Percentiles rank a stretch among this genome's conserved stretches.
Conservation (phyloP, 768 basidiomycete genomes). For the Hemileccinum impolitum region DNA sequence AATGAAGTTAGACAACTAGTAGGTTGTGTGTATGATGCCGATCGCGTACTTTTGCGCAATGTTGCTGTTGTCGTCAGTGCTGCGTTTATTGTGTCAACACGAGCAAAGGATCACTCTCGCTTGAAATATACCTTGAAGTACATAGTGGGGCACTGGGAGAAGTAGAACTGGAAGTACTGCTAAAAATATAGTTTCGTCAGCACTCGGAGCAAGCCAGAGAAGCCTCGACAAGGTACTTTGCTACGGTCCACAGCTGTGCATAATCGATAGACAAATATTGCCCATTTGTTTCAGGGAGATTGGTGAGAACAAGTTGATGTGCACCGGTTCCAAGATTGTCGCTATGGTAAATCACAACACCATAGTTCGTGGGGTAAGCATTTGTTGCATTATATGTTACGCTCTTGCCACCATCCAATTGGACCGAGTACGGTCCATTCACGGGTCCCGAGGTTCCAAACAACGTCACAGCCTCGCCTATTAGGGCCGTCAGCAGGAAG, state of each 20-base stretch:
- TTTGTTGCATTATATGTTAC: slow-evolving; percentile 17
- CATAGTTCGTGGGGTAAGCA: slow-evolving; percentile 17
- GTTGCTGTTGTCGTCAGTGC: no score
- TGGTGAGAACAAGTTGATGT: slow-evolving; percentile 33
- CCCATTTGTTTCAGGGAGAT: slow-evolving; percentile 23
- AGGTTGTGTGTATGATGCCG: background rate
- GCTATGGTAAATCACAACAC: slow-evolving; percentile 31
- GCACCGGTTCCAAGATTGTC: slow-evolving; percentile 39
- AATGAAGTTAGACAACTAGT: background rate
- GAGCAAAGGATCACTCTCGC: background rate
- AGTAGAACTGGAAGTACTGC: background rate
- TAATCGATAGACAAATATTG: slow-evolving; percentile 32
- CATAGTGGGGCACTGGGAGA: background rate
- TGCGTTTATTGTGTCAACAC: background rate
- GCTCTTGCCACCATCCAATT: slow-evolving; percentile 31
- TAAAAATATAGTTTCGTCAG: background rate
- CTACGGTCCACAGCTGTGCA: slow-evolving; percentile 22
- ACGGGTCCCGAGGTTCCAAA: slow-evolving; percentile 41
- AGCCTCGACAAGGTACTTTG: slow-evolving; percentile 13
- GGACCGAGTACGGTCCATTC: slow-evolving; percentile 33
- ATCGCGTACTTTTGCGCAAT: slow-evolving; percentile 14
- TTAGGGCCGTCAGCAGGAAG: background rate
- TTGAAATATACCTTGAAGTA: slow-evolving; percentile 6
- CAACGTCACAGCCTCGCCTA: slow-evolving; percentile 44
- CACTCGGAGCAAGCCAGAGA: background rate